These are phyloP conservation scores for Colletotrichum orchidophilum DNA, from an alignment of 2,329 filamentous ascomycete species.

Conservation along the genomic window DNA sequence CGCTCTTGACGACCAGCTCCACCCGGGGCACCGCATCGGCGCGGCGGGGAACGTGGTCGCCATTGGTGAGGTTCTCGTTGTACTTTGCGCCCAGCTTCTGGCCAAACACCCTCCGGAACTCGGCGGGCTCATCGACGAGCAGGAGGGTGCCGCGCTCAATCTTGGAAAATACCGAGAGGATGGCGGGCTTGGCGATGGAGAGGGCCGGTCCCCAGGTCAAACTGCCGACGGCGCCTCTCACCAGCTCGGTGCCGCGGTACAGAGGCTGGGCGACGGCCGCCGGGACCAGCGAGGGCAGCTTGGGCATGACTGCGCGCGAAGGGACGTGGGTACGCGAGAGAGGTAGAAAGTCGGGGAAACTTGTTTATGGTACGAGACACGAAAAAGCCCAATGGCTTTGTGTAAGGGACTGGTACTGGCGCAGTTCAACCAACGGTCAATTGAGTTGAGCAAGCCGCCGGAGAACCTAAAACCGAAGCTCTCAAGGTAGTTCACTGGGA, in stretches of 20 bases:
- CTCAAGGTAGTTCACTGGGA: conserved; percentile 21
- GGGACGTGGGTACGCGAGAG: not conserved
- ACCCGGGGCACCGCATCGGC: conserved; percentile 51
- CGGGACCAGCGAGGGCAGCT: conserved; percentile 46
- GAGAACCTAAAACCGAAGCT: conserved; percentile 26
- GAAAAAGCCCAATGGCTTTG: not conserved
- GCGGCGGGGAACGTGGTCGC: conserved; percentile 41
- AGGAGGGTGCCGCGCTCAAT: conserved; percentile 59
- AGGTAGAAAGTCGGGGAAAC: not conserved
- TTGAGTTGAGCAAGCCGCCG: conserved; percentile 25
- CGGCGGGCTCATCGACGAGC: conserved; percentile 56
- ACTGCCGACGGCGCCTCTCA: conserved; percentile 53
- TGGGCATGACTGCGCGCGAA: conserved; percentile 29
- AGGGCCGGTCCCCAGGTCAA: conserved; percentile 59
- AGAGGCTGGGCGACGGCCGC: conserved; percentile 49
- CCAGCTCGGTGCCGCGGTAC: conserved; percentile 48
- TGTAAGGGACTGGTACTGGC: not conserved
- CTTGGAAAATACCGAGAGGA: conserved; percentile 55
- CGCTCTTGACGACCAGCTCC: conserved; percentile 69
- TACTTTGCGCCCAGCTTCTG: conserved; percentile 52
- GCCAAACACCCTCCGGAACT: conserved; percentile 54
- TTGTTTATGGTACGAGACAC: not conserved
- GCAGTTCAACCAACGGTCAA: conserved; percentile 10
- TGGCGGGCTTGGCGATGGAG: conserved; percentile 55
- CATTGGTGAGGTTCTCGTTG: conserved; percentile 48